These are phyloP conservation scores for Neurospora pannonica DNA, from an alignment of 495 filamentous ascomycete species.

Conservation along the genomic window DNA sequence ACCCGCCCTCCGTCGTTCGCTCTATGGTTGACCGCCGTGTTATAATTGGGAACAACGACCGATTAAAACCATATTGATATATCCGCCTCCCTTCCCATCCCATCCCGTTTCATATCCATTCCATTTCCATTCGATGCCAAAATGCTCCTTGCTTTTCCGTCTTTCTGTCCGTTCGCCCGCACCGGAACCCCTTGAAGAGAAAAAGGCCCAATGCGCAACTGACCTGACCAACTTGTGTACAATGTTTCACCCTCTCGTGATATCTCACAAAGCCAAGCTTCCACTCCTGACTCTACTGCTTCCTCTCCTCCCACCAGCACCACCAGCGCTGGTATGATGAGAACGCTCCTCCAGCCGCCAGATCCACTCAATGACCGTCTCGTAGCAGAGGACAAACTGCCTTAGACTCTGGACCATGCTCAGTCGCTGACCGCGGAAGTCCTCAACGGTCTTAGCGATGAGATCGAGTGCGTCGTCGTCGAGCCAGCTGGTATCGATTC, in stretches of 20 bases:
- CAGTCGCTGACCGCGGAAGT: constrained; percentile 77
- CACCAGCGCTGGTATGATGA: neutral
- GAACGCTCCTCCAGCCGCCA: constrained; percentile 27
- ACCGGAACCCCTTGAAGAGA: neutral
- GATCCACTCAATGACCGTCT: constrained; percentile 88
- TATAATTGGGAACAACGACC: neutral
- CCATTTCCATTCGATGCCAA: neutral
- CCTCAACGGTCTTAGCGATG: constrained; percentile 74
- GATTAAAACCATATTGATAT: neutral
- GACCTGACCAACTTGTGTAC: neutral
- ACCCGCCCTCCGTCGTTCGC: neutral
- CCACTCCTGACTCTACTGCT: constrained; percentile 15
- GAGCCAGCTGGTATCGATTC: constrained; percentile 33
- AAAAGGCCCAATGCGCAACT: neutral
- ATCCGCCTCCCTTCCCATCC: neutral
- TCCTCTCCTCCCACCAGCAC: neutral
- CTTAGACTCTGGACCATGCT: constrained; percentile 96
- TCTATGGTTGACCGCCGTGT: neutral
- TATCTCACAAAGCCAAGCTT: constrained; percentile 13
- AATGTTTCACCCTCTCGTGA: neutral
- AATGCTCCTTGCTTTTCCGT: neutral
- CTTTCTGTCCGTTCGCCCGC: neutral
- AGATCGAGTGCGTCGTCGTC: constrained; percentile 58
- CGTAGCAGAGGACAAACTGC: constrained; percentile 95
- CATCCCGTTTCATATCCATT: neutral